A percentile compares a stretch with the other conserved stretches of the same genome.
Conservation (phyloP, 495 filamentous ascomycete species). For the Neurospora intermedia region DNA sequence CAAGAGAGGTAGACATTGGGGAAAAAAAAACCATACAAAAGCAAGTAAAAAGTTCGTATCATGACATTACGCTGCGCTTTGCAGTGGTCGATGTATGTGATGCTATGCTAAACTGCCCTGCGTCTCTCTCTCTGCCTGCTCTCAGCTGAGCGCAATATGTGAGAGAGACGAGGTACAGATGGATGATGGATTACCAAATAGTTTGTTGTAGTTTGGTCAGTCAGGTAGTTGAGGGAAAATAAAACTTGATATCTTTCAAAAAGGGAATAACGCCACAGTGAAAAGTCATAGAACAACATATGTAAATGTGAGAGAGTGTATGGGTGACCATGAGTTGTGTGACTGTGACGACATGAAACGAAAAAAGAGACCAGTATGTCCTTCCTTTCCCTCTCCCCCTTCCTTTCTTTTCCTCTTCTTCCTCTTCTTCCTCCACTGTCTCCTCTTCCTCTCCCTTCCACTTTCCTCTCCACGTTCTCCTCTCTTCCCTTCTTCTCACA, state of each 20-base stretch:
- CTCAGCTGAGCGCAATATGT: neutral
- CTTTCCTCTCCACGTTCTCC: neutral
- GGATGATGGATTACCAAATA: neutral
- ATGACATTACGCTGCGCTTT: neutral
- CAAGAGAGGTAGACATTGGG: neutral
- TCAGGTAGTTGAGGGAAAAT: neutral
- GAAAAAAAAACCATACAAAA: neutral
- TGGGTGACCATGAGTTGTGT: neutral
- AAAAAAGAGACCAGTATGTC: neutral
- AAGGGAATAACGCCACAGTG: neutral
- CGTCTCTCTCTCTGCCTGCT: neutral
- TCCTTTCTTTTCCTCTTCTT: neutral
- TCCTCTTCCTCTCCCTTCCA: neutral
- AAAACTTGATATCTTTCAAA: neutral
- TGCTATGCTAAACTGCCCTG: neutral
- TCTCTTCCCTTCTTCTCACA: neutral
- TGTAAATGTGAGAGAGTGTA: neutral
- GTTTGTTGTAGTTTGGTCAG: neutral
- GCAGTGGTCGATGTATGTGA: neutral
- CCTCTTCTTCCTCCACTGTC: neutral
- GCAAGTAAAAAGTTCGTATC: neutral
- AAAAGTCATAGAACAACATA: neutral
- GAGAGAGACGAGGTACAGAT: neutral
- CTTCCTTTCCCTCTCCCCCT: neutral
- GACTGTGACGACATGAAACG: neutral